Base-by-base conservation (phyloP, 2,329 filamentous ascomycete species). In the Botryotinia globosa region DNA sequence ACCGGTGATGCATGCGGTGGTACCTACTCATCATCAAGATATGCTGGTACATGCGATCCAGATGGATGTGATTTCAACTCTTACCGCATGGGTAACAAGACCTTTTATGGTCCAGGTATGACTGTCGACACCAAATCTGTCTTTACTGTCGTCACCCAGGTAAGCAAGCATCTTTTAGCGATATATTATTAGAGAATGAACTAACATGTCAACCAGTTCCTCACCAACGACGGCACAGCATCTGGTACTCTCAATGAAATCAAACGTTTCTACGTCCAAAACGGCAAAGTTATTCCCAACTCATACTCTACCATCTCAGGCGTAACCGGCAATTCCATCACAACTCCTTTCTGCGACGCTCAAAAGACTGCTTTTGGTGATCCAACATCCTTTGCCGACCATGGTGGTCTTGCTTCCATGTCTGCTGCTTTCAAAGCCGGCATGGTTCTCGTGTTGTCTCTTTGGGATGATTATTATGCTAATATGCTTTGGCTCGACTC, bases 401-500 rank as follows among this genome's bases (percentile, higher is more conserved):
- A 87, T 62, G 90, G 89, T 68, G 90, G 89, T 34, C 80, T 90
- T 75, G 79, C 83, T 9, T 81, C 81, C 59, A 88, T 92, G 85
- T 84, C 85, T 74, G 79, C 82, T 1, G 89, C 87, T 37, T 81
- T 91, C 58, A 79, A 81, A 9, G 77, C 84, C 45, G 89, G 88
- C 51, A 90, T 91, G 87, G 89, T 90, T 54, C 84, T 92, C 22
- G 89, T 90, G 76, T 85, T 92, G 84, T 86, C 84, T 37, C 82
- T 90, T 73, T 88, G 86, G 85, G 81, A 83, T 73, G 83, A 85
- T 75, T 87, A 92, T 82, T 82, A 87, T 74, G 83, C 87, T 78
- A 86, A 90, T 83, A 93, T 93, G 90, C 86, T 91, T 78, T 93
- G 91, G 91, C 87, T 94, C 77, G 91, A 93, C 84, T 88, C 87